These are phyloP conservation scores for Aaosphaeria arxii DNA, from an alignment of 2,329 filamentous ascomycete genomes.

Conservation along the genomic window DNA sequence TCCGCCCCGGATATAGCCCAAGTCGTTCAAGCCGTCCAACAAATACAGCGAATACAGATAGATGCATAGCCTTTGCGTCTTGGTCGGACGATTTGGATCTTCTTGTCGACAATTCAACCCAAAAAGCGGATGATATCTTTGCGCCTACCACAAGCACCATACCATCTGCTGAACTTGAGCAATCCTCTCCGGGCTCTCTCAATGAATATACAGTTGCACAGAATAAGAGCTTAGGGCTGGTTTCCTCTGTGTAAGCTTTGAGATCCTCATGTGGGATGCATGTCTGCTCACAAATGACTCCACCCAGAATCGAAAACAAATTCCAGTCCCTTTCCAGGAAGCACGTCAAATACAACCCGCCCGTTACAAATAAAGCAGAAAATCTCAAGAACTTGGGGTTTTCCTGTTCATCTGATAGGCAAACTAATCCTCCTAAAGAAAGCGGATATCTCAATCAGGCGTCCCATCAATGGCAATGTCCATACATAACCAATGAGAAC, in stretches of 20 bases:
- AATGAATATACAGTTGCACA: not conserved
- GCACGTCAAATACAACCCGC: no score
- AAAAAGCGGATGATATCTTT: not conserved
- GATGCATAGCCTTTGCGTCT: conserved; percentile 10
- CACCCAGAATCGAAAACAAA: no score
- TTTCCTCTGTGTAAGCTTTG: no score
- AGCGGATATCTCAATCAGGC: not conserved
- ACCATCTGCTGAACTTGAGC: not conserved
- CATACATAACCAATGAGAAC: conserved; percentile 5
- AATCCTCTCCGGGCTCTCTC: not conserved
- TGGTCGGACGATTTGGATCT: conserved; percentile 29
- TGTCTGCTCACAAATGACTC: no score
- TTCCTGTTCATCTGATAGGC: no score
- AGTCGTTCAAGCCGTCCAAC: conserved; percentile 1
- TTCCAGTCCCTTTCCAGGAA: no score
- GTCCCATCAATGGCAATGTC: not conserved
- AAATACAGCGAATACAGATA: not conserved
- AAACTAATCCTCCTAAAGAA: conserved; percentile 1
- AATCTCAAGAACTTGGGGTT: no score
- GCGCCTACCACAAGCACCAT: not conserved
- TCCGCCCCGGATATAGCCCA: not conserved
- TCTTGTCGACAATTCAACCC: conserved; percentile 4
- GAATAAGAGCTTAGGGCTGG: no score
- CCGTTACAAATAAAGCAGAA: no score
- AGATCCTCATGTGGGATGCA: no score